phyloP scores from a whole-genome alignment of 2,329 filamentous ascomycete species.

The Botrytis squamosa region DNA sequence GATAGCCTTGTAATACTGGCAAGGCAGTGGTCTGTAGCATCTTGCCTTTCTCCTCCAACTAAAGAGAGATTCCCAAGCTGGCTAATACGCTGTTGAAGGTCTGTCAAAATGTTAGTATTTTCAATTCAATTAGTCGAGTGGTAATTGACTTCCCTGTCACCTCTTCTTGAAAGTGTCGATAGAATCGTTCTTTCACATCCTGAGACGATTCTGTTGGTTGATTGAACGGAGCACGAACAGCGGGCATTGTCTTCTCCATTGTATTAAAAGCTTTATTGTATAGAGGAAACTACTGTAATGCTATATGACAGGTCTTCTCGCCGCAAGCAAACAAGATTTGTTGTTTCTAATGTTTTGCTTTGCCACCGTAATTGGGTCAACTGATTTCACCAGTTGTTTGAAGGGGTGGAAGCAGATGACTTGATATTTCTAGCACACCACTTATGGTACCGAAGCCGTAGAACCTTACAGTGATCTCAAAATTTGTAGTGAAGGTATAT shows the following conservation, averaged over 20 bases:
- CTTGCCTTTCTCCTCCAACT: constrained; percentile 71
- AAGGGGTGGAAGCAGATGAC: constrained; percentile 3
- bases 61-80: constrained; percentile 61
- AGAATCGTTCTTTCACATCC: constrained; percentile 74
- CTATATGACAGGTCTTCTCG: neutral
- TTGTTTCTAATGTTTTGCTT: neutral
- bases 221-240: constrained; percentile 26
- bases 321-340: neutral
- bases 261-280: neutral
- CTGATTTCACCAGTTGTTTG: neutral
- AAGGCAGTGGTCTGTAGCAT: constrained; percentile 78
- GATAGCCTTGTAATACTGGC: constrained; percentile 77
- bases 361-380: neutral
- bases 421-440: constrained; percentile 9
- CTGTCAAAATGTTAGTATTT: constrained; percentile 45
- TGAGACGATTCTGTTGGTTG: constrained; percentile 25
- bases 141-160: constrained; percentile 59
- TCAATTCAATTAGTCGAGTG: neutral
- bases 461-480: neutral
- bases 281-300: neutral
- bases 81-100: constrained; percentile 72
- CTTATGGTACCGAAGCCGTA: constrained; percentile 5
- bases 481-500: neutral
- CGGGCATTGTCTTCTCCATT: constrained; percentile 8
- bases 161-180: constrained; percentile 77